Conservation (phyloP, 2,329 filamentous ascomycete species). For the Colletotrichum sp. region DNA sequence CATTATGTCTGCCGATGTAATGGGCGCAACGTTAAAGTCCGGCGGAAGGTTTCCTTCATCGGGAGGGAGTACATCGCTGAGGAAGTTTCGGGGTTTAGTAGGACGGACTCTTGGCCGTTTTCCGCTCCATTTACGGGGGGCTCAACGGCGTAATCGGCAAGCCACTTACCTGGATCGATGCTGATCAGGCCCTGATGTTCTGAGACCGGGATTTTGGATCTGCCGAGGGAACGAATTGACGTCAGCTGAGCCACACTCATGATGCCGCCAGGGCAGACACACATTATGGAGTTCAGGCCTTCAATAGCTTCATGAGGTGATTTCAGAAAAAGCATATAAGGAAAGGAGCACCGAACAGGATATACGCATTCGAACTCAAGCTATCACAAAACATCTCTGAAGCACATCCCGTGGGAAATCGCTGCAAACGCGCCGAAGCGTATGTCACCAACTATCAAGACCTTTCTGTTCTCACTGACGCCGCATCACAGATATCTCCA, state of each 20-base stretch:
- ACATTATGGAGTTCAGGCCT: no score
- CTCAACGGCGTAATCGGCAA: neutral
- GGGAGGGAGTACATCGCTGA: no score
- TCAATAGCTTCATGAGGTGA: no score
- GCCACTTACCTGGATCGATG: neutral
- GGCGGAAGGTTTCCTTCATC: accelerated
- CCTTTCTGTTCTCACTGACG: no score
- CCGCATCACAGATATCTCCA: neutral
- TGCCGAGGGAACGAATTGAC: neutral
- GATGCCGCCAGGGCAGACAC: neutral
- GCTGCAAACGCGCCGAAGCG: neutral
- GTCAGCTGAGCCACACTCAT: neutral
- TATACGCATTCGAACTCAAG: no score
- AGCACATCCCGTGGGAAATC: neutral
- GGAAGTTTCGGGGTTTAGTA: neutral
- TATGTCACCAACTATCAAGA: neutral
- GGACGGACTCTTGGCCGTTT: neutral
- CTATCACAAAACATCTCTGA: neutral
- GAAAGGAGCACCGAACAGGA: no score
- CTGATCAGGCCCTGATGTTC: accelerated
- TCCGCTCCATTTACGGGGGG: neutral
- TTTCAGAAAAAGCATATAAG: neutral
- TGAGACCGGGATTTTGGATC: neutral
- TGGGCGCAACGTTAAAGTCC: accelerated
- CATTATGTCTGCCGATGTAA: neutral